Conservation (phyloP, 345 rosid genomes). For the Acer yangbiense region DNA sequence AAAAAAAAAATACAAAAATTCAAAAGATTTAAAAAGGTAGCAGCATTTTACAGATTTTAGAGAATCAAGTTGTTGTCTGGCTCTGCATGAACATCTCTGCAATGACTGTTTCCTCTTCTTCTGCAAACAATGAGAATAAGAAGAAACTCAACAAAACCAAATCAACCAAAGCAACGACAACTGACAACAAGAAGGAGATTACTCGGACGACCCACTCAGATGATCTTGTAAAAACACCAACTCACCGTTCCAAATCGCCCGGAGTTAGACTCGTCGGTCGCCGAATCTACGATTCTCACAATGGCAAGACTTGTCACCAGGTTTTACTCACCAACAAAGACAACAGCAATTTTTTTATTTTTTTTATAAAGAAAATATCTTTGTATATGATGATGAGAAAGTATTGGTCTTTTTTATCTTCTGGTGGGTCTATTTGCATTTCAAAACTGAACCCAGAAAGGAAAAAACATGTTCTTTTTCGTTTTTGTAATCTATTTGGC, state of each 20-base stretch:
- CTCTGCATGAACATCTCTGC: not conserved
- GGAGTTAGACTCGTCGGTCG: constrained; percentile 47
- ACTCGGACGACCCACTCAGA: not conserved
- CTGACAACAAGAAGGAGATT: not conserved
- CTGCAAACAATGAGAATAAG: constrained; percentile 1
- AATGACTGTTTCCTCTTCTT: not conserved
- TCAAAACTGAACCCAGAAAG: not conserved
- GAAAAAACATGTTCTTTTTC: not conserved
- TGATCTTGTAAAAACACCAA: not conserved
- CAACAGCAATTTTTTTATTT: not conserved
- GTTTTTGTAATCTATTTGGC: not conserved
- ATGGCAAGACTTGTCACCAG: constrained; percentile 81
- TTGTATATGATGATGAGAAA: not conserved
- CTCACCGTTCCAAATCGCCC: constrained; percentile 23
- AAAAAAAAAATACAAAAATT: too few species aligned
- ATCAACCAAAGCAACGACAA: not conserved
- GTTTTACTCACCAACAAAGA: constrained; percentile 24
- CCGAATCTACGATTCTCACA: constrained; percentile 52
- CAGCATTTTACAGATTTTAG: too few species aligned
- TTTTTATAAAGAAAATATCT: not conserved
- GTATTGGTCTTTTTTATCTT: not conserved
- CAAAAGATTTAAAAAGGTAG: too few species aligned
- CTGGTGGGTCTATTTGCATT: not conserved
- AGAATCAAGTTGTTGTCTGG: not conserved
- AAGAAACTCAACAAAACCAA: constrained; percentile 18